Evolutionary conservation across 2,329 filamentous ascomycete species (phyloP).

Genomic region (Colletotrichum tabaci): DNA sequence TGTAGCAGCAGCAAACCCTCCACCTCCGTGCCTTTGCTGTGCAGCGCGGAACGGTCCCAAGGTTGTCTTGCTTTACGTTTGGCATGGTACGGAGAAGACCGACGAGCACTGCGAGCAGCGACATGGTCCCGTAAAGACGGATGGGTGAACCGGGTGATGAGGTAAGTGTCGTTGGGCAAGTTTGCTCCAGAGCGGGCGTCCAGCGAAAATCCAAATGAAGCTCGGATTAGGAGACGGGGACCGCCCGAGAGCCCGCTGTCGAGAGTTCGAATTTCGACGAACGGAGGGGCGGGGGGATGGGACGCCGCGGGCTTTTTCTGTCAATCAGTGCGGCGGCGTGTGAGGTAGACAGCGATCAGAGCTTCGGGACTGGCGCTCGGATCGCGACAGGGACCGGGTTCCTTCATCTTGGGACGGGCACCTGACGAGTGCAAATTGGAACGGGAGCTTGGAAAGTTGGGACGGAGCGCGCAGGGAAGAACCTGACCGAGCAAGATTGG

Average conservation of each 20-base stretch:
- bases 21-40: background rate
- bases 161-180: background rate
- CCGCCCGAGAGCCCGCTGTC: slow-evolving; percentile 18
- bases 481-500: background rate
- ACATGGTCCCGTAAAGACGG: too few relatives aligned
- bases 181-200: background rate
- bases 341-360: slow-evolving; percentile 32
- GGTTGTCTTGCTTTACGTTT: background rate
- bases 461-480: background rate
- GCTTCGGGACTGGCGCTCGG: slow-evolving; percentile 33
- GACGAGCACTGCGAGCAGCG: background rate
- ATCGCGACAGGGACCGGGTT: slow-evolving; percentile 16
- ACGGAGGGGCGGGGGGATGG: background rate
- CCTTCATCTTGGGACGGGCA: background rate
- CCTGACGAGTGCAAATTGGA: slow-evolving; percentile 2
- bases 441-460: background rate
- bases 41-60: background rate
- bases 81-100: background rate
- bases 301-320: background rate
- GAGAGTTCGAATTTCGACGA: background rate
- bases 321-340: slow-evolving; percentile 11
- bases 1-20: background rate
- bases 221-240: slow-evolving; percentile 18
- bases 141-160: background rate
- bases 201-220: background rate